Base-by-base conservation (phyloP, 345 rosid species). In the Euphorbia pulcherrima region DNA sequence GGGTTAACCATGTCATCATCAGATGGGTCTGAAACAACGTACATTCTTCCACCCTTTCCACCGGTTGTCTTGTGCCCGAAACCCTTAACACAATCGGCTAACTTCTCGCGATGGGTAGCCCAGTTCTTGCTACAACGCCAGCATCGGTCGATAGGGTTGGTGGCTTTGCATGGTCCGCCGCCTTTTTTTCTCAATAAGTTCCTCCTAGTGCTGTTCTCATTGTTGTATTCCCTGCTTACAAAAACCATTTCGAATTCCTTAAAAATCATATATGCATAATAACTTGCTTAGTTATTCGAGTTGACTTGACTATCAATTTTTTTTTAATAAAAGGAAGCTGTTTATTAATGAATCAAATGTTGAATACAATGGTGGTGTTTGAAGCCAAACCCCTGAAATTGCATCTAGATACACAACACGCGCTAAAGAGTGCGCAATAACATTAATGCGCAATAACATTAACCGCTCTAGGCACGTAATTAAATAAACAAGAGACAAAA, bases 71-170 rank as follows among this genome's bases (percentile, higher is more conserved):
- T 79, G 35, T 76, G 80, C 26, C 87, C 98, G 20, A 92, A 92
- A 2, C 98, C 98, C 0, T 83, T 84, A 27, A 51, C 90, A 2
- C 97, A 90, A 0, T 70, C 73, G 3, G 79, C 88, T 1, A 92
- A 80, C 70, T 21, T 84, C 77, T 81, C 73, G 48, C 96, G 83
- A 64, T 87, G 72, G 8, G 58, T 51, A 3, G 78, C 83, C 97
- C 98, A 92, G 16, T 86, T 72, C 2, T 71, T 40, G 68, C 83
- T 74, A 69, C 98, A 92, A 52, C 98, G 82, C 97, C 93, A 92
- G 61, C 98, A 90, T 65, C 82, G 71, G 68, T 92, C 97, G 9
- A 92, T 90, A 0, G 98, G 98, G 79, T 92, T 92, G 26, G 88
- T 78, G 44, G 92, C 93, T 47, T 47, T 8, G 77, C 98, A 92